Base-by-base conservation (phyloP, 192 early-diverging fungal genomes). In the Coemansia sp. region DNA sequence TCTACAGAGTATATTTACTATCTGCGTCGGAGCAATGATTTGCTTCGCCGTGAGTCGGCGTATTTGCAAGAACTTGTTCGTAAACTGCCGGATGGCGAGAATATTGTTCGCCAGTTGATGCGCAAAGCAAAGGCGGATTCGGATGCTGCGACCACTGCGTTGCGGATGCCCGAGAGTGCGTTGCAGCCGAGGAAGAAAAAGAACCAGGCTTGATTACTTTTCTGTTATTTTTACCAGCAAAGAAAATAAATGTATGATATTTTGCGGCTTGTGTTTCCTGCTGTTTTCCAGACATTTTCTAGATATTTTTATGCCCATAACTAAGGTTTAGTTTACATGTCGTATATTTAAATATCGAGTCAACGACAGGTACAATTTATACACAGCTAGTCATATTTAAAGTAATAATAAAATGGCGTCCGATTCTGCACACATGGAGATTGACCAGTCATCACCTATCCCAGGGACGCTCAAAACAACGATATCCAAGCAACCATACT, bases 1-100 rank as follows among this genome's bases (percentile, higher is more conserved):
- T 88, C 93, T 0, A 95, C 94, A 0, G 94, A 98, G 74, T 96
- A 98, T 75, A 95, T 98, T 38, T 83, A 79, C 52, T 60, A 83
- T 51, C 52, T 83, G 51, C 76, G 82, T 14, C 51, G 73, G 5
- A 65, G 32, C 58, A 76, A 76, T 54, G 76, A 83, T 49, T 61
- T 60, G 64, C 60, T 70, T 7, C 69, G 64, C 8, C 76, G 82
- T 29, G 70, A 83, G 55, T 73, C 72, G 2, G 11, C 62, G 25
- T 79, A 74, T 15, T 15, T 79, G 61, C 77, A 74, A 22, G 65
- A 71, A 3, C 39, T 74, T 6, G 41, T 79, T 21, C 64, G 72
- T 55, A 64, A 57, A 23, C 62, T 79, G 27, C 65, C 72, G 7
- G 64, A 65, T 29, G 71, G 77, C 19, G 68, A 74, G 23, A 56